Base-by-base conservation (phyloP, 2,329 filamentous ascomycete species). In the Calcarisporium arbuscula region DNA sequence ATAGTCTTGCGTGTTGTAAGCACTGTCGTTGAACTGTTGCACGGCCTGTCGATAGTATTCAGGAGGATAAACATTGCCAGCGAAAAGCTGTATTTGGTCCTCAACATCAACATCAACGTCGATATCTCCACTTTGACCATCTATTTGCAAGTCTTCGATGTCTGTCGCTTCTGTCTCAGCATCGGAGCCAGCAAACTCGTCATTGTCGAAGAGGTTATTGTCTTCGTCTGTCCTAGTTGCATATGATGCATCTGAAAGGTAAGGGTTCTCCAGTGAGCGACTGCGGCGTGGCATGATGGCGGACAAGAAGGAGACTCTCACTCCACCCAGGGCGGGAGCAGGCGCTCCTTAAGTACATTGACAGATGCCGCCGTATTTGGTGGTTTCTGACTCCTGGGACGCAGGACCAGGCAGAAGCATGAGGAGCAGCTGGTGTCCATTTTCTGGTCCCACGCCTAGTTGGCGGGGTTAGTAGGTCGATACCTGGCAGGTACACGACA, bases 41-140 rank as follows among this genome's bases (percentile, higher is more conserved):
- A 31, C 6, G 11, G 29, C 35, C 15, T 36, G 21, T 19, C 27
- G 30, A 25, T 44, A 49, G 33, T 46, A 49, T 22, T 46, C 38
- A 10, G 29, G 35, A 17, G 39, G 37, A 31, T 44, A 21, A 14
- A 35, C 14, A 32, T 49, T 47, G 10, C 43, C 38, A 12, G 28
- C 27, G 21, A 45, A 48, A 31, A 49, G 37, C 32, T 34, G 16
- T 23, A 38, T 25, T 25, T 42, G 21, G 26, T 46, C 35, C 11
- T 43, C 28, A 12, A 43, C 16, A 20, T 43, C 25, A 14, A 40
- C 4, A 21, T 18, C 19, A 6, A 15, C 20, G 7, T 29, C 16
- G 14, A 18, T 14, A 19, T 31, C 29, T 18, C 7, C 12, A 14
- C 18, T 21, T n/a, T n/a, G n/a, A n/a, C n/a, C n/a, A n/a, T n/a